Percentiles rank a stretch among this genome's conserved stretches.
Conservation (phyloP, 1,139 yeast species). For the Keqinozyma sinolaborantium region DNA sequence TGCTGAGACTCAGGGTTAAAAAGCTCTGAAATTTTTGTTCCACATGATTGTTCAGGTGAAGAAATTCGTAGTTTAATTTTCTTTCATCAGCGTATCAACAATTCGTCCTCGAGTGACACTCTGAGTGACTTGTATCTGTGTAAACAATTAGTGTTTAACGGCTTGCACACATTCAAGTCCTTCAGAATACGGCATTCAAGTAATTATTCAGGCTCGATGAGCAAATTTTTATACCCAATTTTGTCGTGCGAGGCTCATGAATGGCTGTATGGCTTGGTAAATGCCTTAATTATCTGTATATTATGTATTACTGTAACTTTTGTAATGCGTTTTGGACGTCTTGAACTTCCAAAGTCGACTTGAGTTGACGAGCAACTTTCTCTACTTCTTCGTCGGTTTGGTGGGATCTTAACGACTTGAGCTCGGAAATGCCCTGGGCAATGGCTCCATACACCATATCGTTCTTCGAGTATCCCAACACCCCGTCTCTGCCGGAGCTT, state of each 20-base stretch:
- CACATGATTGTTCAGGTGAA: constrained; percentile 62
- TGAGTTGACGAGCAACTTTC: too few relatives aligned
- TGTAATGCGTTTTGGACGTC: too few relatives aligned
- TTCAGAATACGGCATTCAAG: too few relatives aligned
- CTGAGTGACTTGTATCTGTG: background rate
- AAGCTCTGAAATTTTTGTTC: constrained; percentile 63
- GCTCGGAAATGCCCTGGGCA: background rate
- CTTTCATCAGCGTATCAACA: constrained; percentile 33
- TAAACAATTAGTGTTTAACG: too few relatives aligned
- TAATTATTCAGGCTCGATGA: too few relatives aligned
- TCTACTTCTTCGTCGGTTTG: background rate
- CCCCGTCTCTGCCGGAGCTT: constrained; percentile 1
- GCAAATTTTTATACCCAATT: too few relatives aligned
- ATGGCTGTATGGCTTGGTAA: too few relatives aligned
- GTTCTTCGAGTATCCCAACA: constrained; percentile 4
- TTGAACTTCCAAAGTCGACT: too few relatives aligned
- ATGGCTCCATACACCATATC: background rate
- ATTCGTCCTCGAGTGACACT: background rate
- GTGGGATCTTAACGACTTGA: background rate
- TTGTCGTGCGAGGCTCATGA: too few relatives aligned
- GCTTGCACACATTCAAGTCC: background rate
- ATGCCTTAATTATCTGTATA: too few relatives aligned
- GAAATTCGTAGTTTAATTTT: constrained; percentile 54
- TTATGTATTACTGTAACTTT: too few relatives aligned
- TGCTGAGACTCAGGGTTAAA: constrained; percentile 55